Conservation (phyloP, 257 asterid genomes). For the Paraleonurus japonicus region DNA sequence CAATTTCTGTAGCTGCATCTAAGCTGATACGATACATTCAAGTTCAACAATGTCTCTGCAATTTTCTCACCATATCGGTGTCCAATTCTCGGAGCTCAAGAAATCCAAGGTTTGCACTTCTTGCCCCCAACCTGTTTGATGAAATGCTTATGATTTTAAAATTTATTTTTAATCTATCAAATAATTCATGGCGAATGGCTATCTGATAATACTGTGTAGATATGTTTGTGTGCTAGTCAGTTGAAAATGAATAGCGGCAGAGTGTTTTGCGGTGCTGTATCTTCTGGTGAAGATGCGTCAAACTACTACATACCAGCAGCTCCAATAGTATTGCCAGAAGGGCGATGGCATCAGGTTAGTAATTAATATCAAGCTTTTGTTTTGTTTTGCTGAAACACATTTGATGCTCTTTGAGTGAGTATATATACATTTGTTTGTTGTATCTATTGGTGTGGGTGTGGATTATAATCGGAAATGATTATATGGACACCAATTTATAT, state of each 20-base stretch:
- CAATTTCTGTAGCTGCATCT: conserved; percentile 1
- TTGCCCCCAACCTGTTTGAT: neutral
- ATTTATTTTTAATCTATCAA: neutral
- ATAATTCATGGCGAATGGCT: neutral
- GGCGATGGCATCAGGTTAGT: conserved; percentile 82
- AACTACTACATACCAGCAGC: conserved; percentile 78
- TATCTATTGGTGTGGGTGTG: neutral
- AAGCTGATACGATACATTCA: neutral
- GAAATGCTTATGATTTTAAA: neutral
- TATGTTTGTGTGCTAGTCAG: conserved; percentile 22
- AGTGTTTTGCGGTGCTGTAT: conserved; percentile 41
- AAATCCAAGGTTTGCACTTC: conserved; percentile 44
- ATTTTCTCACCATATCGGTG: conserved; percentile 38
- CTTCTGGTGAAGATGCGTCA: conserved; percentile 45
- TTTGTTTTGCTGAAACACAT: neutral
- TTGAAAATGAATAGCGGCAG: conserved; percentile 35
- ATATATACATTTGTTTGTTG: neutral
- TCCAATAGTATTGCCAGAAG: conserved; percentile 81
- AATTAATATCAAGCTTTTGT: neutral
- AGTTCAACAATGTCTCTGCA: conserved; percentile 38
- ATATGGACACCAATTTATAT: too few species aligned
- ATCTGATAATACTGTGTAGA: conserved; percentile 35
- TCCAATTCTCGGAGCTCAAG: conserved; percentile 33
- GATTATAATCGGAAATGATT: too few species aligned
- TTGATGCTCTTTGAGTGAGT: conserved; percentile 1